phyloP scores from a whole-genome alignment of 441 rosid species.

The Erodium texanum region DNA sequence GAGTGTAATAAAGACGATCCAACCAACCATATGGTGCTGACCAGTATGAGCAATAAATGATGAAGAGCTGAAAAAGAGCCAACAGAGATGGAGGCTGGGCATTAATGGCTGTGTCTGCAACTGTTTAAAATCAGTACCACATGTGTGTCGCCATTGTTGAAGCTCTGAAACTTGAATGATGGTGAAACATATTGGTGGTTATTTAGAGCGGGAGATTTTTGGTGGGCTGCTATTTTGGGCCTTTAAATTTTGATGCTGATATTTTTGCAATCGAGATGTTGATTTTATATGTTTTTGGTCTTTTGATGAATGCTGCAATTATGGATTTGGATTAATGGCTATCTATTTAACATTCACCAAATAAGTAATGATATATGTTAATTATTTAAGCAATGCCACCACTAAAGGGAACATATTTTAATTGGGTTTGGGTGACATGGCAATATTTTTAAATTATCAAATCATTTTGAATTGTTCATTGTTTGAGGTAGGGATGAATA shows the following conservation, averaged over 20 bases:
- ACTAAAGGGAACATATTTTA: too few species aligned
- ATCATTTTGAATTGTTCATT: too few species aligned
- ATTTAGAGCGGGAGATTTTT: background rate
- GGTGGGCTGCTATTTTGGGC: background rate
- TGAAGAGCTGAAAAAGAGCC: background rate
- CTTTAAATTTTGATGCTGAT: background rate
- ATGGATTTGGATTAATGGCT: background rate
- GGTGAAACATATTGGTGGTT: background rate
- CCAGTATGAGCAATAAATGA: slow-evolving; percentile 16
- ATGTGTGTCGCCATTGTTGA: slow-evolving; percentile 1
- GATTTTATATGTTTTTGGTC: too few species aligned
- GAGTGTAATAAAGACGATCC: slow-evolving; percentile 15
- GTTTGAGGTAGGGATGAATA: too few species aligned
- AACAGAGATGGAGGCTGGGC: background rate
- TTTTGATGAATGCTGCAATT: background rate
- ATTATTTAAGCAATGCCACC: background rate
- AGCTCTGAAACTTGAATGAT: background rate
- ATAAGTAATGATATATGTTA: too few species aligned
- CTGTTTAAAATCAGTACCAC: background rate
- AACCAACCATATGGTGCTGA: slow-evolving; percentile 13
- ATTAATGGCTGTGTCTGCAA: slow-evolving; percentile 15
- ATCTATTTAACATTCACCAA: background rate
- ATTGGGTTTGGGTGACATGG: too few species aligned
- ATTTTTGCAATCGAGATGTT: background rate
- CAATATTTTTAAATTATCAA: too few species aligned